Conservation (phyloP, 1,284 basidiomycete genomes). For the Salmacisia buchloeana region DNA sequence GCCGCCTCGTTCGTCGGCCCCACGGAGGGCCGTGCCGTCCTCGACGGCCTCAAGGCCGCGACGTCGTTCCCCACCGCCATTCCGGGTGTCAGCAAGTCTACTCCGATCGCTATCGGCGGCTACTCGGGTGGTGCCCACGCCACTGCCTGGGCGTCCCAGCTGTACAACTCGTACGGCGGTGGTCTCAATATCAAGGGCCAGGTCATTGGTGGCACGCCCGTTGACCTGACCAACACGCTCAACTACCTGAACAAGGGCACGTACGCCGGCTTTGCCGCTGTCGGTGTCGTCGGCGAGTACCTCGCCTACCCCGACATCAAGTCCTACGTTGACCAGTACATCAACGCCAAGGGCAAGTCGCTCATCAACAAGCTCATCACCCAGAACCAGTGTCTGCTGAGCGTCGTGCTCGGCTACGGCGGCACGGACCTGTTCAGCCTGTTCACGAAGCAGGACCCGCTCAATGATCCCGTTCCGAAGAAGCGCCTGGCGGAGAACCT, state of each 20-base stretch:
- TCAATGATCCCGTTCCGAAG: slow-evolving; percentile 16
- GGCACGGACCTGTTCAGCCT: slow-evolving; percentile 20
- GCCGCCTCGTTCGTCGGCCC: slow-evolving; percentile 30
- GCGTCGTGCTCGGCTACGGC: slow-evolving; percentile 15
- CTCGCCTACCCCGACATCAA: slow-evolving; percentile 23
- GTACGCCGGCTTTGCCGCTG: slow-evolving; percentile 34
- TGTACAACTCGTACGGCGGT: slow-evolving; percentile 27
- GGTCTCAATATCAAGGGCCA: slow-evolving; percentile 38
- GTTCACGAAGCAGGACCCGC: slow-evolving; percentile 24
- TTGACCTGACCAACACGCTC: slow-evolving; percentile 25
- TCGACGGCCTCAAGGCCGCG: slow-evolving; percentile 31
- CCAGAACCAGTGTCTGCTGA: slow-evolving; percentile 18
- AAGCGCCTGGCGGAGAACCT: slow-evolving; percentile 14
- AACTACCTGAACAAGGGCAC: slow-evolving; percentile 23
- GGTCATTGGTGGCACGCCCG: slow-evolving; percentile 21
- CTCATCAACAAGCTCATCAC: slow-evolving; percentile 15
- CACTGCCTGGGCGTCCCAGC: slow-evolving; percentile 27
- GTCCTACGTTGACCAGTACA: slow-evolving; percentile 12
- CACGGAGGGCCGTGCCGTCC: slow-evolving; percentile 28
- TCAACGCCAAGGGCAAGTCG: slow-evolving; percentile 18
- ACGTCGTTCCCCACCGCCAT: slow-evolving; percentile 4
- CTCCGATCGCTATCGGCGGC: slow-evolving; percentile 21
- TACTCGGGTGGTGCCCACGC: slow-evolving; percentile 36
- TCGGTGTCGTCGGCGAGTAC: slow-evolving; percentile 27
- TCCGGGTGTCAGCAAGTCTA: slow-evolving; percentile 4